These are phyloP conservation scores for Hypoxylon sp. DNA, from an alignment of 2,329 filamentous ascomycete species.

Conservation along the genomic window DNA sequence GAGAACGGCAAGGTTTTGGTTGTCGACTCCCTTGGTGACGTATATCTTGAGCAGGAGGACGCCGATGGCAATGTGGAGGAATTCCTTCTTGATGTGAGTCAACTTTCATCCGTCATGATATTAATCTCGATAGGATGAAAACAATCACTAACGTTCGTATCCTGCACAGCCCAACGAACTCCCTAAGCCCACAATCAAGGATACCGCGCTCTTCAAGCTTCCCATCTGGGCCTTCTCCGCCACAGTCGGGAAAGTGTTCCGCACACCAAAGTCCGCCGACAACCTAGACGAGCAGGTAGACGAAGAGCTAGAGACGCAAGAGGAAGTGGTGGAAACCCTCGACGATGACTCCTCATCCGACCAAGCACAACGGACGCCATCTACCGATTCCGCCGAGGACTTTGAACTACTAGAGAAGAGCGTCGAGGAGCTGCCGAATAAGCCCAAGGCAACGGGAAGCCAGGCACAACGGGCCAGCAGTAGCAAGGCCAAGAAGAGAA, in stretches of 20 bases:
- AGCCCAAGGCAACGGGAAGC: constrained; percentile 63
- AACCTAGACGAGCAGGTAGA: constrained; percentile 56
- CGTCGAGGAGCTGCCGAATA: constrained; percentile 65
- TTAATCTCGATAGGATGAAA: constrained; percentile 33
- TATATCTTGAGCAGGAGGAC: constrained; percentile 93
- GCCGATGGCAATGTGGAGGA: constrained; percentile 88
- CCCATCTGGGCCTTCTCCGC: constrained; percentile 79
- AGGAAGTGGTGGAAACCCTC: constrained; percentile 55
- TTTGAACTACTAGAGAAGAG: constrained; percentile 76
- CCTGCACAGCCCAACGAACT: constrained; percentile 80
- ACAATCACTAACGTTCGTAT: constrained; percentile 20
- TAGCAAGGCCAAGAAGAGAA: constrained; percentile 66
- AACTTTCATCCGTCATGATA: not conserved
- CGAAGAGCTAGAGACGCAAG: constrained; percentile 39
- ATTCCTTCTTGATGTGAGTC: constrained; percentile 87
- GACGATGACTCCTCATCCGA: constrained; percentile 63
- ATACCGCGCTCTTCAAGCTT: constrained; percentile 86
- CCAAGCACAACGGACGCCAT: constrained; percentile 66
- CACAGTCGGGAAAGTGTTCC: constrained; percentile 66
- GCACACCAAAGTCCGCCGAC: constrained; percentile 49
- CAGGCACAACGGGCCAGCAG: constrained; percentile 58
- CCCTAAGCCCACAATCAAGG: constrained; percentile 78
- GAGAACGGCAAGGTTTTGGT: constrained; percentile 97
- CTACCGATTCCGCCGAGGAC: constrained; percentile 72
- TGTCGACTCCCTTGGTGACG: constrained; percentile 91